phyloP scores from a whole-genome alignment of 176 grass and related monocot species.

The Triticum aestivum region IWGSC_CS_RefSeq_v2.1 NC_057813.1:165487513-165488012 shows the following conservation, averaged over 20 bases:
- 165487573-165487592: no score
- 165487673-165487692: no score
- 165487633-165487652: no score
- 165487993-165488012: constrained; percentile 28
- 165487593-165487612: no score
- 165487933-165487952: background rate
- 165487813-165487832: background rate
- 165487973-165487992: constrained; percentile 1
- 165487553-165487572: no score
- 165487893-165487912: background rate
- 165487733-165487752: background rate
- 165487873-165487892: background rate
- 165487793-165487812: background rate
- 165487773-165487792: background rate
- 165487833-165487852: background rate
- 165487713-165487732: background rate
- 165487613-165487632: no score
- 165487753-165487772: background rate
- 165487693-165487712: no score
- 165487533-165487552: no score
- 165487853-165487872: constrained; percentile 1
- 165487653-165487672: no score
- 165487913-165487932: background rate
- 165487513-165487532: no score
- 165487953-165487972: background rate